Evolutionary conservation across 306 rosid species (phyloP).

Genomic region (Morella rubra): DNA sequence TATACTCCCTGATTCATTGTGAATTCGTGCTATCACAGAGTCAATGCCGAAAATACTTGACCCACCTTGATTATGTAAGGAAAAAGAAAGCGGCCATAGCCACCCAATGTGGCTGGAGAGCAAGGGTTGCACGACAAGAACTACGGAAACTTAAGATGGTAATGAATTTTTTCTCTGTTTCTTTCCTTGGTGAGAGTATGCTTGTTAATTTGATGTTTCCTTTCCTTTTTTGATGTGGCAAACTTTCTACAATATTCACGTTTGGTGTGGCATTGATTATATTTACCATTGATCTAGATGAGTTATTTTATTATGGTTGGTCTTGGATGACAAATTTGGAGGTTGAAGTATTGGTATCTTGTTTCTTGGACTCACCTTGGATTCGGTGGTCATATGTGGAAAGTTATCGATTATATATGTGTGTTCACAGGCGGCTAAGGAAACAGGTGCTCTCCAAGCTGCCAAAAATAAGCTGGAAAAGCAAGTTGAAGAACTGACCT

Average conservation of each 20-base stretch:
- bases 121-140: slow-evolving; percentile 63
- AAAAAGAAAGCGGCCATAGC: slow-evolving; percentile 55
- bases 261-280: neutral
- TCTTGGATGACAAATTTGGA: neutral
- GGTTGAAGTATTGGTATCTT: neutral
- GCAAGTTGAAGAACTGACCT: slow-evolving; percentile 82
- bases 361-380: neutral
- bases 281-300: neutral
- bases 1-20: slow-evolving; percentile 19
- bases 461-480: slow-evolving; percentile 76
- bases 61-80: slow-evolving; percentile 32
- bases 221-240: neutral
- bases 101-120: slow-evolving; percentile 69
- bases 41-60: slow-evolving; percentile 46
- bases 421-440: slow-evolving; percentile 76
- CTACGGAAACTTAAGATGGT: slow-evolving; percentile 76
- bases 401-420: neutral
- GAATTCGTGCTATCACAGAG: slow-evolving; percentile 42
- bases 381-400: slow-evolving; percentile 1
- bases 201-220: slow-evolving; percentile 6
- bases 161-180: neutral
- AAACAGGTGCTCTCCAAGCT: slow-evolving; percentile 85
- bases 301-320: neutral
- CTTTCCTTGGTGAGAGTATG: neutral
- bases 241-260: neutral